Base-by-base conservation (phyloP, 2,329 filamentous ascomycete species). In the Zalaria sp. region DNA sequence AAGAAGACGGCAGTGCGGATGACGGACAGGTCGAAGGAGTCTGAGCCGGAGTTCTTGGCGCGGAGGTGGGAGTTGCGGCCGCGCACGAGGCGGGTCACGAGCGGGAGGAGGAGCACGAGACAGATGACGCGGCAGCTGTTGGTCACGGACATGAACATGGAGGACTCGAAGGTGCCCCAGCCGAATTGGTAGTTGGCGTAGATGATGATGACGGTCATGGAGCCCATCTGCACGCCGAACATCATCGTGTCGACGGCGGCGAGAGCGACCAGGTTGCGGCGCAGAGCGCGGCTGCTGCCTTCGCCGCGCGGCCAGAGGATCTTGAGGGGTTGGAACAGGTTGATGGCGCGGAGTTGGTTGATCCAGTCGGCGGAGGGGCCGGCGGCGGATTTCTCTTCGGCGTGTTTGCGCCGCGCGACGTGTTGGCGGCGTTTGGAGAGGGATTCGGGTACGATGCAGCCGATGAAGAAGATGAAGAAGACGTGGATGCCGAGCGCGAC, bases 141-240 rank as follows among this genome's bases (percentile, higher is more conserved):
- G 39, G 86, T 69, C n/a, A 82, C 67, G 1, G 84, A 89, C 41
- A 94, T 74, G 58, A 87, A 95, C 10, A 78, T 69, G 36, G 83
- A 85, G 8, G 81, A 82, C 58, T 94, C 81, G 43, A 85, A 71
- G 34, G 79, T 87, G 38, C 76, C 74, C 91, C 91, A 96, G 41
- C 73, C 69, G 56, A 94, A 96, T 51, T 78, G 73, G 53, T 75
- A 81, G 49, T 84, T 80, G 25, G 78, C 78, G 62, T 96, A 98
- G 42, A 94, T 74, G 42, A 96, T 71, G 18, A 91, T 70, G 31
- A 95, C 79, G n/a, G 80, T 77, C 46, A 85, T 78, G 0, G 79
- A 75, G 38, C 88, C 85, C 71, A 95, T 83, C 5, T 81, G 79
- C 0, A 87, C 74, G 25, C 85, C 82, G 46, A 95, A 81, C 49